Conservation (phyloP, 2,329 filamentous ascomycete genomes). For the Metarhizium brunneum region DNA sequence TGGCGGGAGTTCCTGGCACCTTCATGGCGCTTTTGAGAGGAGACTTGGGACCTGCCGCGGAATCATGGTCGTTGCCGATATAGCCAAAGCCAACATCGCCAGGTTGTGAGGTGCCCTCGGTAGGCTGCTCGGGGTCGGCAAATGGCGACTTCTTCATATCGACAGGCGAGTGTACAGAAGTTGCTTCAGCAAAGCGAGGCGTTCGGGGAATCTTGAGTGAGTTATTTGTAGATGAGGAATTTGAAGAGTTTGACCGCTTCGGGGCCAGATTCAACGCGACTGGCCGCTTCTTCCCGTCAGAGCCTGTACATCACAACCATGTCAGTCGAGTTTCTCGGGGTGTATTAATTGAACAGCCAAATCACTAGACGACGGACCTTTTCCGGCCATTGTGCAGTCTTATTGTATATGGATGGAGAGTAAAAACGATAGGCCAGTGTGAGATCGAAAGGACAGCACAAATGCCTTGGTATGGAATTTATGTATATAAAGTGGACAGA, state of each 20-base stretch:
- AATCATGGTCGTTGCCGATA: constrained; percentile 54
- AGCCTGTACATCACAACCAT: constrained; percentile 12
- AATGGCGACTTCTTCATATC: constrained; percentile 50
- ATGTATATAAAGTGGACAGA: constrained; percentile 4
- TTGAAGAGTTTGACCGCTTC: constrained; percentile 37
- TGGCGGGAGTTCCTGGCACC: constrained; percentile 71
- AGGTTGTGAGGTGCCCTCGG: constrained; percentile 52
- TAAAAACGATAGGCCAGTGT: neutral
- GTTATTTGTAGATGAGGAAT: constrained; percentile 42
- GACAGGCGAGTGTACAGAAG: constrained; percentile 67
- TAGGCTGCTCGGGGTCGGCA: constrained; percentile 45
- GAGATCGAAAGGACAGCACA: constrained; percentile 4
- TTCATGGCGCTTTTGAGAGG: constrained; percentile 87
- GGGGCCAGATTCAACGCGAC: constrained; percentile 44
- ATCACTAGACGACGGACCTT: constrained; percentile 27
- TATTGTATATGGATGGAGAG: constrained; percentile 5
- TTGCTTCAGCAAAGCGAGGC: constrained; percentile 74
- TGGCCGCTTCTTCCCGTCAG: constrained; percentile 48
- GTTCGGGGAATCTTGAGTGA: constrained; percentile 61
- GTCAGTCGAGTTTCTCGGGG: constrained; percentile 10
- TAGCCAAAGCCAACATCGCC: constrained; percentile 91
- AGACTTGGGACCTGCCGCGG: constrained; percentile 58
- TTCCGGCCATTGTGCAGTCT: constrained; percentile 24
- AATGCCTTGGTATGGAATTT: neutral
- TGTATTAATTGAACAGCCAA: neutral